Evolutionary conservation across 1,284 basidiomycete species (phyloP).

Genomic region (Xerocomus cyaneibrunnescens): DNA sequence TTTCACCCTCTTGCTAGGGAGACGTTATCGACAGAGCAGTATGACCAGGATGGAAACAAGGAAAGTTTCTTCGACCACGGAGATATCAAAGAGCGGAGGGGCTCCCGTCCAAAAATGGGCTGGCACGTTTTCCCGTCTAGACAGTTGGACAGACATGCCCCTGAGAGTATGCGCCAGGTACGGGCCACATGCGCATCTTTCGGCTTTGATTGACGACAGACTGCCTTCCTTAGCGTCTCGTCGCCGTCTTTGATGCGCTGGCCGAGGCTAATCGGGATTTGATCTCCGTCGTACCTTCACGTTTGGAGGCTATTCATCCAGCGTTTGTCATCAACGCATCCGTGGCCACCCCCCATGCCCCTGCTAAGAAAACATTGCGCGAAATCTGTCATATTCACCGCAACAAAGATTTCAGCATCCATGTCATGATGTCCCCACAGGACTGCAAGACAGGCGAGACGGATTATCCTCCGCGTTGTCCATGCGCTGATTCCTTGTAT

Average conservation of each 20-base stretch:
- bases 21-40: background rate
- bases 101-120: background rate
- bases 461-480: background rate
- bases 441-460: conserved; percentile 2
- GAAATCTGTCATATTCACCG: conserved; percentile 1
- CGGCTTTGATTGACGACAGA: background rate
- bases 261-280: background rate
- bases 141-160: conserved; percentile 1
- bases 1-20: conserved; percentile 1
- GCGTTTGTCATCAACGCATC: conserved; percentile 8
- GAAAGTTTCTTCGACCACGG: background rate
- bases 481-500: background rate
- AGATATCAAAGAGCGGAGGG: conserved; percentile 6
- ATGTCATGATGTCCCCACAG: background rate
- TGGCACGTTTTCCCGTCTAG: conserved; percentile 10
- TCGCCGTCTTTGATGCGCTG: conserved; percentile 4
- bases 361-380: background rate
- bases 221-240: background rate
- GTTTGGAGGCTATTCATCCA: background rate
- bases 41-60: conserved; percentile 2
- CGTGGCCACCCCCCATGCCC: background rate
- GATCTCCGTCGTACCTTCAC: conserved; percentile 1
- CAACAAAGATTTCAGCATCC: background rate
- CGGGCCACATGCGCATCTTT: background rate
- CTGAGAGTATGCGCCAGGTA: background rate